phyloP scores from a whole-genome alignment of 108 stramenopile species.

The Cyclostephanos tholiformis region DNA sequence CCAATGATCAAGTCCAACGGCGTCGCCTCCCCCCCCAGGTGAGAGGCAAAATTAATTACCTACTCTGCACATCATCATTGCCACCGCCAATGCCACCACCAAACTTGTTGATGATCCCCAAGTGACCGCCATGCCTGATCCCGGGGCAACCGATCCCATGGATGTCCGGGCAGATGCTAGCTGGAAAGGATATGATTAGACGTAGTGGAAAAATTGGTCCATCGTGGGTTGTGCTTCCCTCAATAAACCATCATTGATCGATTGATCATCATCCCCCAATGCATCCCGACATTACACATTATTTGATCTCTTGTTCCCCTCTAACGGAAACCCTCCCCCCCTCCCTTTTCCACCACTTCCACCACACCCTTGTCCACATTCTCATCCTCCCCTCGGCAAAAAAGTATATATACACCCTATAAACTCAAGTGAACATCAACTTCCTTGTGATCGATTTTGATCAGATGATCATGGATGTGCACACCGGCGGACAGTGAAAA shows the following conservation, averaged over 20 bases:
- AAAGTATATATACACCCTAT: too few species aligned
- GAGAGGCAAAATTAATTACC: too few species aligned
- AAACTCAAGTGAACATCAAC: slow-evolving; percentile 67
- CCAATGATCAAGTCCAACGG: too few species aligned
- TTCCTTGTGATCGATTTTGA: slow-evolving; percentile 95
- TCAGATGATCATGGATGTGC: slow-evolving; percentile 87
- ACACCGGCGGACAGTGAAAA: slow-evolving; percentile 92
- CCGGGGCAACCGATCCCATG: too few species aligned
- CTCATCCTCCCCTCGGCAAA: too few species aligned
- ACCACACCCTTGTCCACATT: not conserved
- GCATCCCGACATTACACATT: not conserved
- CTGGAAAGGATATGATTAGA: slow-evolving; percentile 31
- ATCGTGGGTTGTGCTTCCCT: slow-evolving; percentile 17
- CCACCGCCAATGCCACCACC: too few species aligned
- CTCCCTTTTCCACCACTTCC: not conserved
- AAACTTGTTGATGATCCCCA: too few species aligned
- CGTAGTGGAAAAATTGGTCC: slow-evolving; percentile 41
- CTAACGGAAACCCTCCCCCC: not conserved
- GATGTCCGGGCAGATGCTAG: too few species aligned
- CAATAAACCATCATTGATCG: not conserved
- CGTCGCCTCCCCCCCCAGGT: too few species aligned
- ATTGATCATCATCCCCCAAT: not conserved
- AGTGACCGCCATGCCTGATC: too few species aligned
- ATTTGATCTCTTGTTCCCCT: not conserved
- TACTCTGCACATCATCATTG: too few species aligned